phyloP scores from a whole-genome alignment of 495 filamentous ascomycete species.

The Penicillium waksmanii region DNA sequence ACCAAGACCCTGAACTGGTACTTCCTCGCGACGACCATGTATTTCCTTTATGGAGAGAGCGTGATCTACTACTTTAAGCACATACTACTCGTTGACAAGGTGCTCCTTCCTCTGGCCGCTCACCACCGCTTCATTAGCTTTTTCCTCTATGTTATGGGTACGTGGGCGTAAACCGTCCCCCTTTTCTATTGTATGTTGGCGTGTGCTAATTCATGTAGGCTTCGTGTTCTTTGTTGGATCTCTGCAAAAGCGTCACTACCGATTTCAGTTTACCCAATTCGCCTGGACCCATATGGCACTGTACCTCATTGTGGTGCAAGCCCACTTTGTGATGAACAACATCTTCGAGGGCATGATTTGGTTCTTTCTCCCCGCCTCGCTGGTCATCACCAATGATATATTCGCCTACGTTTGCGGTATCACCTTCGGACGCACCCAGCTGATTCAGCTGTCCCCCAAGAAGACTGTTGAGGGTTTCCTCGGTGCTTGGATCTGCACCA shows the following conservation, averaged over 20 bases:
- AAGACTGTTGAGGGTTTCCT: conserved; percentile 99
- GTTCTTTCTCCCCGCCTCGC: conserved; percentile 95
- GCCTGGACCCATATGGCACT: conserved; percentile 99
- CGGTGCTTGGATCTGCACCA: conserved; percentile 94
- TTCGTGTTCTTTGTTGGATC: conserved; percentile 99
- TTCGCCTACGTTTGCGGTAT: conserved; percentile 98
- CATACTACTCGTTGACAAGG: conserved; percentile 90
- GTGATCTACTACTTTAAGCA: conserved; percentile 99
- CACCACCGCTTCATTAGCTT: conserved; percentile 99
- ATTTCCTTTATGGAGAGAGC: conserved; percentile 97
- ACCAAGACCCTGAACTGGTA: conserved; percentile 99
- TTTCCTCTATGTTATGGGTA: conserved; percentile 94
- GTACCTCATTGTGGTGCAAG: conserved; percentile 96
- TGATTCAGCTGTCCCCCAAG: conserved; percentile 98
- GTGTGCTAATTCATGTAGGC: conserved; percentile 53
- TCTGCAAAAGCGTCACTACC: conserved; percentile 93
- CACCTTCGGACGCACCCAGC: conserved; percentile 91
- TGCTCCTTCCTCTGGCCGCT: conserved; percentile 89
- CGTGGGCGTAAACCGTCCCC: conserved; percentile 25
- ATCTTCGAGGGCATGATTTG: conserved; percentile 99
- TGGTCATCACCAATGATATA: conserved; percentile 99
- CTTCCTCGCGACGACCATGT: conserved; percentile 98
- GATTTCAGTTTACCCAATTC: conserved; percentile 98
- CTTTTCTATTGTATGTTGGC: not conserved
- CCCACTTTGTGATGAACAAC: conserved; percentile 99